Evolutionary conservation across 345 rosid species (phyloP), one percentile per base, ranked within the genome.

Genomic region (Lepidium sativum): DNA sequence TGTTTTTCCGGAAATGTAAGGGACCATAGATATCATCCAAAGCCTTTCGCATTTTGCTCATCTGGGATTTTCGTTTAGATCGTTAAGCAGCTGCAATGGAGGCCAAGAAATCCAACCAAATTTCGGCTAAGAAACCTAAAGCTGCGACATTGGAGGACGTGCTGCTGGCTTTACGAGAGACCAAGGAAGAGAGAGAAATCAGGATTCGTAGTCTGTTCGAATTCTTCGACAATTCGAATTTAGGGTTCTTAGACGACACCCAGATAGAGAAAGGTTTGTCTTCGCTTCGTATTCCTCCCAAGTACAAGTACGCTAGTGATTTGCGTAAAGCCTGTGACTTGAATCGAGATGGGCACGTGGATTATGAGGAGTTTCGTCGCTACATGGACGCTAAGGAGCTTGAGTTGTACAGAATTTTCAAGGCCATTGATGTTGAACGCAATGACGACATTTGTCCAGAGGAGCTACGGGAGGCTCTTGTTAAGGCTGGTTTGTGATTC

Each of bases 351-450:
- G 97, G 97, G n/a, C 79, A 89, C 20, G 96, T 89, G 2, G 94
- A 87, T 70, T 92, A 87, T 65, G 75, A 75, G 15, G 98, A 92
- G 77, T 92, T 92, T 59, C 83, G 84, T 79, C 74, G 89, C 35
- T 89, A 92, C 65, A 92, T 92, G 98, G 97, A 92, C 34, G 83
- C 72, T 52, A 85, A 87, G 70, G 91, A 87, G 83, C 81, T 87
- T 31, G 95, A 85, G 75, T 74, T 87, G 16, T 85, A 87, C 60
- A 31, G 63, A 63, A 87, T 85, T 21, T 87, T 87, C 49, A 81
- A 83, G 60, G 80, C 84, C 9, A 87, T 87, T 73, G 95, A 87
- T 79, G 84, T 87, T 3, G 87, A 82, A 60, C 94, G 80, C 62
- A 89, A 74, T 52, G 96, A 91, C 6, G 91, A 88, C 84, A 92